These are phyloP conservation scores for Quercus parvula DNA, from an alignment of 306 rosid species.

Conservation along the genomic window DNA sequence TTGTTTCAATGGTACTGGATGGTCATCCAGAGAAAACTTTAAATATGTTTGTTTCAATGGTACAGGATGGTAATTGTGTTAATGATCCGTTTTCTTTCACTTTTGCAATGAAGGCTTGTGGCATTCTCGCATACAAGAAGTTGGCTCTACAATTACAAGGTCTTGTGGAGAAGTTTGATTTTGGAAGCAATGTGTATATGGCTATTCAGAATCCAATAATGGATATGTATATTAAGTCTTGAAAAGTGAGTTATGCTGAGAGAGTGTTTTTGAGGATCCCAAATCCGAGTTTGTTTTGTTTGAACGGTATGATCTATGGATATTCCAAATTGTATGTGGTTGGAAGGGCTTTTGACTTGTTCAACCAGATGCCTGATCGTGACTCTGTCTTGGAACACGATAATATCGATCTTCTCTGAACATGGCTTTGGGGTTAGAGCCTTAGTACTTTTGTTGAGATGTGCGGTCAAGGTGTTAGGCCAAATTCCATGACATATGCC, in stretches of 20 bases:
- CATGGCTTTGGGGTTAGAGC: slow-evolving; percentile 52
- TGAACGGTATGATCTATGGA: slow-evolving; percentile 76
- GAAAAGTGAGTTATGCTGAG: slow-evolving; percentile 39
- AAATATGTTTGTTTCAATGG: too few species aligned
- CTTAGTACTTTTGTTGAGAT: slow-evolving; percentile 56
- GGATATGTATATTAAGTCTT: slow-evolving; percentile 70
- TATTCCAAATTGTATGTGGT: slow-evolving; percentile 53
- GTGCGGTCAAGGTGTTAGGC: slow-evolving; percentile 52
- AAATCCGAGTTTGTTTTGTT: slow-evolving; percentile 63
- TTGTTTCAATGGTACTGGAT: too few species aligned
- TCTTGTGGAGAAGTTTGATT: slow-evolving; percentile 30
- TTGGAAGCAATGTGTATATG: slow-evolving; percentile 29
- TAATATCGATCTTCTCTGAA: slow-evolving; percentile 53
- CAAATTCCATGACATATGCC: slow-evolving; percentile 57
- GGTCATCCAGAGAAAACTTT: too few species aligned
- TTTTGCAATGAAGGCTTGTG: too few species aligned
- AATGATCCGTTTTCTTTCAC: too few species aligned
- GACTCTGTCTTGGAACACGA: slow-evolving; percentile 60
- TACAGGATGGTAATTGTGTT: too few species aligned
- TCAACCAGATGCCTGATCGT: slow-evolving; percentile 55
- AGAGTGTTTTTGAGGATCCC: slow-evolving; percentile 34
- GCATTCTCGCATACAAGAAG: too few species aligned
- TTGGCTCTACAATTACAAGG: slow-evolving; percentile 8
- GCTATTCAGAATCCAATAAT: slow-evolving; percentile 46
- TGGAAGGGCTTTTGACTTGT: slow-evolving; percentile 40